Conservation (phyloP, 176 grass and related monocot species). For the Bonia amplexicaulis region DNA sequence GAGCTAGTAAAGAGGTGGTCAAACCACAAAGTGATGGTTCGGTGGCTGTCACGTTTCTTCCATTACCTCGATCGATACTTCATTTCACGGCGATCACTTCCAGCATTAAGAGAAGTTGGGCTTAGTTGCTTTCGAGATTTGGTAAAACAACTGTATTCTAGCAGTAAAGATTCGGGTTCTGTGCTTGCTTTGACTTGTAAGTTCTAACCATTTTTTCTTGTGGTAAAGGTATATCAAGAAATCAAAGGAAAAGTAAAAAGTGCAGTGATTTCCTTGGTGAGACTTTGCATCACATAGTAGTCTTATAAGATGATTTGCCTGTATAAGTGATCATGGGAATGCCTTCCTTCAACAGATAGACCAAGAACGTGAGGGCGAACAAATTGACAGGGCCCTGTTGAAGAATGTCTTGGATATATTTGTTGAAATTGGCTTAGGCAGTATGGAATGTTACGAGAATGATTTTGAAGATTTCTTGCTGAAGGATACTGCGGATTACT, state of each 20-base stretch:
- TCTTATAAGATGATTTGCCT: conserved; percentile 14
- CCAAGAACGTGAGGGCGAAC: conserved; percentile 68
- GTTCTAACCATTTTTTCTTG: conserved; percentile 23
- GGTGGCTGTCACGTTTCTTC: conserved; percentile 68
- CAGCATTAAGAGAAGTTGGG: conserved; percentile 57
- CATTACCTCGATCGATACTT: conserved; percentile 68
- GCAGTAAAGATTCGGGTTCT: neutral
- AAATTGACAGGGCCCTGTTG: conserved; percentile 69
- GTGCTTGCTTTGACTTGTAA: neutral
- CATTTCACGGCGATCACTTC: conserved; percentile 41
- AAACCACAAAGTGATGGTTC: conserved; percentile 80
- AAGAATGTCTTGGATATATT: conserved; percentile 88
- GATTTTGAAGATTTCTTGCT: conserved; percentile 88
- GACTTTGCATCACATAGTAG: conserved; percentile 16
- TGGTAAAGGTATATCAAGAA: conserved; percentile 69
- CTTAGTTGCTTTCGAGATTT: conserved; percentile 61
- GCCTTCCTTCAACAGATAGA: conserved; percentile 57
- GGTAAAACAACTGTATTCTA: conserved; percentile 42
- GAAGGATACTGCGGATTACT: conserved; percentile 67
- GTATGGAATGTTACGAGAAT: conserved; percentile 59
- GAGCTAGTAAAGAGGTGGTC: conserved; percentile 76
- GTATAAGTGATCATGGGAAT: neutral
- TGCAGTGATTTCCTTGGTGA: conserved; percentile 76
- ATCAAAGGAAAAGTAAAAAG: conserved; percentile 76
- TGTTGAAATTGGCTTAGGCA: conserved; percentile 70